Conservation (phyloP, 2,329 filamentous ascomycete species). For the Pseudopithomyces chartarum region DNA sequence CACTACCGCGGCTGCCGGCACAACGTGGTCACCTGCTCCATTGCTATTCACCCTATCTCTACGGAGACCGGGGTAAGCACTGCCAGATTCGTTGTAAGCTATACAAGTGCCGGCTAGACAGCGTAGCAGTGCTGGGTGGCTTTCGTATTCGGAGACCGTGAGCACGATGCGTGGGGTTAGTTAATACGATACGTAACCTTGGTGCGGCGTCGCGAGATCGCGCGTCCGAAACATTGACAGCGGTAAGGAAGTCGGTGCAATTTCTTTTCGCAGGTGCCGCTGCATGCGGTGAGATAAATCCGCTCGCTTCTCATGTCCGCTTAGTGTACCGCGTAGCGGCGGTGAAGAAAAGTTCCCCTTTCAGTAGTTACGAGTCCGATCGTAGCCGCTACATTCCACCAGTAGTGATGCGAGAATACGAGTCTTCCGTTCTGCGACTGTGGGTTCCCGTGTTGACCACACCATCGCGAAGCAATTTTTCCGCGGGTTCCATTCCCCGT, state of each 20-base stretch:
- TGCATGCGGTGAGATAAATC: slow-evolving; percentile 4
- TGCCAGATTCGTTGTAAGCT: not conserved
- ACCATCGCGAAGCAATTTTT: not conserved
- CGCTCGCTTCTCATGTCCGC: not conserved
- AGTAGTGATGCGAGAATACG: not conserved
- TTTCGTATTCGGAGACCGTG: slow-evolving; percentile 4
- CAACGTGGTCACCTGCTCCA: slow-evolving; percentile 1
- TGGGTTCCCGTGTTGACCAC: not conserved
- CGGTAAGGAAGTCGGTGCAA: not conserved
- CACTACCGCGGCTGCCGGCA: slow-evolving; percentile 8
- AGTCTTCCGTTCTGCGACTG: not conserved
- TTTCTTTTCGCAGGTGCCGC: slow-evolving; percentile 5
- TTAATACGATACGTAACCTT: not conserved
- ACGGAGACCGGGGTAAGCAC: not conserved
- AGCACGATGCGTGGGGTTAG: slow-evolving; percentile 5
- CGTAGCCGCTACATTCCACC: not conserved
- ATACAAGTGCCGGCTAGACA: not conserved
- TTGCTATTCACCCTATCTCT: slow-evolving; percentile 6
- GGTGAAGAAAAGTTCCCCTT: not conserved
- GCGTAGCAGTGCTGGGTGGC: slow-evolving; percentile 1
- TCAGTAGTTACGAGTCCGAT: not conserved
- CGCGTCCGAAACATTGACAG: not conserved
- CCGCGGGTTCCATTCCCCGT: not conserved
- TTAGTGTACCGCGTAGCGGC: not conserved
- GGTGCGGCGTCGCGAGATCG: not conserved